Evolutionary conservation across 1,284 basidiomycete species (phyloP), one percentile per base, ranked within the genome.

Genomic region (Puccinia novopanici): DNA sequence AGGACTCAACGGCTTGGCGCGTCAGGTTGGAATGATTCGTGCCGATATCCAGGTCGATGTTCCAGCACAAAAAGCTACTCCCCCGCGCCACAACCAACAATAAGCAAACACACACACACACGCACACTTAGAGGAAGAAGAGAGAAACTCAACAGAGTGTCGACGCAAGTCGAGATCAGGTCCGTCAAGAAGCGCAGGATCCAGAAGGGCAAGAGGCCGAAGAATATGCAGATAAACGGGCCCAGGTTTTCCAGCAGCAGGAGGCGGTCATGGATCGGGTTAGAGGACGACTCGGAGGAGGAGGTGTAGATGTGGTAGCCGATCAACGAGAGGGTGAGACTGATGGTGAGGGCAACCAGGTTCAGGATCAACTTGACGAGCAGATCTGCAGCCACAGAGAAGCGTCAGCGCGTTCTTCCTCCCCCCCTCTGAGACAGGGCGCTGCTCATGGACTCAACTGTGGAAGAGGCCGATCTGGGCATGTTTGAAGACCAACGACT

Each of bases 1-100:
- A 30, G 27, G 45, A 70, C 67, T 70, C 22, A 72, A 78, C 77
- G 61, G 77, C 77, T 79, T 79, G 54, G 50, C 57, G 65, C 2
- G 77, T 79, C 13, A 72, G 57, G 24, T 45, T 79, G 22, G 77
- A 79, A 72, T 79, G 77, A 63, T 79, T 79, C 6, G 77, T 79
- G 40, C 77, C 77, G 30, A 79, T 72, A 71, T 79, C 77, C 34
- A 79, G 45, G 50, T 79, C 77, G 40, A 79, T 72, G 48, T 79
- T 79, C 77, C 77, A 79, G 40, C 77, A 79, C 42, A 67, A 45
- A 63, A 79, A 79, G 34, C 77, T 79, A 72, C 22, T n/a, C 2
- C 34, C 34, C 34, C 34, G 34, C 34, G 34, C n/a, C n/a, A 65
- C 27, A 24, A 61, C 24, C 10, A 22, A 45, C 5, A 50, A n/a